A percentile compares a stretch with the other conserved stretches of the same genome.
Evolutionary conservation across 2,329 filamentous ascomycete species (phyloP).

Genomic region (Thelonectria blattea): DNA sequence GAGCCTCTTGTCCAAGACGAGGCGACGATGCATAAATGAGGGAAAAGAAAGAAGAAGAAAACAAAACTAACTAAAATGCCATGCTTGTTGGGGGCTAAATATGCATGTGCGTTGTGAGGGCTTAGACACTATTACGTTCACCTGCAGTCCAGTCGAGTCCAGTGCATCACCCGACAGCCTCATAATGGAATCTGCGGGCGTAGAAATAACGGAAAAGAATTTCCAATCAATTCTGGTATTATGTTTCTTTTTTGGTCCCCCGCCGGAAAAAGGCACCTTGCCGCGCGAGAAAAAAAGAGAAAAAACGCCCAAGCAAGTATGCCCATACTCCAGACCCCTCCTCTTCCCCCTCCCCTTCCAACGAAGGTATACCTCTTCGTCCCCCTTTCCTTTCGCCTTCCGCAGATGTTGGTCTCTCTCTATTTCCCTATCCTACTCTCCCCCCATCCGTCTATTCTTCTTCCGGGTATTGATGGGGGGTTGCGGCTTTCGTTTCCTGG

Average conservation of each 20-base stretch:
- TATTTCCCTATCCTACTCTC: background rate
- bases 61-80: too few relatives aligned
- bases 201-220: background rate
- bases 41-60: too few relatives aligned
- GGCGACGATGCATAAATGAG: too few relatives aligned
- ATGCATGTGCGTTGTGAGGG: too few relatives aligned
- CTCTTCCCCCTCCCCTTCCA: too few relatives aligned
- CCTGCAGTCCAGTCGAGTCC: too few relatives aligned
- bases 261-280: background rate
- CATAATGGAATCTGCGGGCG: too few relatives aligned
- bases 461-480: constrained; percentile 5
- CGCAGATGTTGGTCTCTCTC: background rate
- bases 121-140: too few relatives aligned
- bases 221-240: constrained; percentile 21
- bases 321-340: background rate
- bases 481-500: background rate
- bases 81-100: too few relatives aligned
- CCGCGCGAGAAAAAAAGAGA: constrained; percentile 11
- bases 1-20: too few relatives aligned
- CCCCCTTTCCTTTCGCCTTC: background rate
- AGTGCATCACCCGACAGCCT: too few relatives aligned
- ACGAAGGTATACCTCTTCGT: background rate
- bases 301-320: constrained; percentile 11
- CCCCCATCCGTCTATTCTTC: constrained; percentile 2
- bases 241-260: background rate